Evolutionary conservation across 75 land plant species (phyloP), one percentile per base, ranked within the genome.

Genomic region (Pinus taeda): DNA sequence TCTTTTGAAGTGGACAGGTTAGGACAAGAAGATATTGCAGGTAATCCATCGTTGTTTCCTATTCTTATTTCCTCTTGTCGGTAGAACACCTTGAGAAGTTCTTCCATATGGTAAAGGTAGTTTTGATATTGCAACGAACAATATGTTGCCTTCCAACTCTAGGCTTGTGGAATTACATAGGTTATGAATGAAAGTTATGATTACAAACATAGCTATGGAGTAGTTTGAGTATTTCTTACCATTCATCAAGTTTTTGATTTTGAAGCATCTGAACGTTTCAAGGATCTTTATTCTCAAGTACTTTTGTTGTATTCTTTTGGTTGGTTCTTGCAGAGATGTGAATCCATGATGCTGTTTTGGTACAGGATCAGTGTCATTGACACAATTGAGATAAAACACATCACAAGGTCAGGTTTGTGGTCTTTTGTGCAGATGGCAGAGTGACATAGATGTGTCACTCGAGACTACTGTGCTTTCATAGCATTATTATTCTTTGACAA

Each of bases 21-120:
- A 20, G 22, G 55, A 69, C 53, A 42, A 42, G 55, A 42, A 69
- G 69, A 65, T 65, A 42, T 69, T 69, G 53, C 72, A 69, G 72
- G 72, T 39, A 69, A 69, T 42, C 42, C 36, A 17, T 69, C 42
- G 49, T 42, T 39, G 0, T 39, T 39, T 42, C 42, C 39, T 12
- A 65, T 33, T 65, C 20, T 37, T 36, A 20, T 17, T 39, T 9
- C 21, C 24, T 20, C 21, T n/a, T 69, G 37, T 69, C 9, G 14
- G 53, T 39, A 69, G 53, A 69, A 69, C 55, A 69, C 22, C 39
- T 42, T 20, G 17, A 37, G 39, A 69, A 69, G 49, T 39, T 36
- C 49, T 42, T 69, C 39, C 39, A 69, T 6, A 42, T 42, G 9
- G 39, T 65, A 65, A 49, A 45, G 9, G 39, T n/a, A 69, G 9